These are phyloP conservation scores for Rhynchosporium secalis DNA, from an alignment of 2,329 filamentous ascomycete genomes.

Conservation along the genomic window DNA sequence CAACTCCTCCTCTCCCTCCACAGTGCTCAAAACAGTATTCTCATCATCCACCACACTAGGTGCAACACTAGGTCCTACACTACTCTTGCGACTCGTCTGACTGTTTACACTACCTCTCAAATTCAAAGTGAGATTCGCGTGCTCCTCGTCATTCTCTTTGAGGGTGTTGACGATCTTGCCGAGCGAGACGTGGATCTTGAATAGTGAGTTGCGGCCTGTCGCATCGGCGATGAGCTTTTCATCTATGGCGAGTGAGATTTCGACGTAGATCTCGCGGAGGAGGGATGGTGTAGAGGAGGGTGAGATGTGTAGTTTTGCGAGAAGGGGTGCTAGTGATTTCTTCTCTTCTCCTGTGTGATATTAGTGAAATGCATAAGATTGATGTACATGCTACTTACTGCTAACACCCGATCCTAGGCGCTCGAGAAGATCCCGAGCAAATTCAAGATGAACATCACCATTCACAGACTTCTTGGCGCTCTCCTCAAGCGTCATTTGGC, in stretches of 20 bases:
- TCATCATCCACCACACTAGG: slow-evolving; percentile 40
- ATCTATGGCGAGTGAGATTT: slow-evolving; percentile 63
- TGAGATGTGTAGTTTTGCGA: slow-evolving; percentile 80
- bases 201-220: slow-evolving; percentile 62
- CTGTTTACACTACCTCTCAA: slow-evolving; percentile 36
- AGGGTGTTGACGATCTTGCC: slow-evolving; percentile 67
- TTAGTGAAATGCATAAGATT: neutral
- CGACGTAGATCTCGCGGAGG: slow-evolving; percentile 57
- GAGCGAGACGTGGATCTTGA: slow-evolving; percentile 66
- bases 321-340: slow-evolving; percentile 74
- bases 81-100: slow-evolving; percentile 28
- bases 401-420: slow-evolving; percentile 65
- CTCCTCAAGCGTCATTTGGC: slow-evolving; percentile 49
- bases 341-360: slow-evolving; percentile 71
- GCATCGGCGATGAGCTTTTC: slow-evolving; percentile 59
- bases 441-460: slow-evolving; percentile 76
- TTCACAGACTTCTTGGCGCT: slow-evolving; percentile 64
- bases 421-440: slow-evolving; percentile 77
- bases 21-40: slow-evolving; percentile 40
- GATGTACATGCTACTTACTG: slow-evolving; percentile 52
- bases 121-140: slow-evolving; percentile 14
- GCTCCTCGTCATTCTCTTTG: slow-evolving; percentile 43
- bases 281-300: slow-evolving; percentile 62
- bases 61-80: slow-evolving; percentile 24
- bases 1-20: slow-evolving; percentile 44